These are phyloP conservation scores for Hortaea werneckii DNA, from an alignment of 2,329 filamentous ascomycete species.

Conservation along the genomic window DNA sequence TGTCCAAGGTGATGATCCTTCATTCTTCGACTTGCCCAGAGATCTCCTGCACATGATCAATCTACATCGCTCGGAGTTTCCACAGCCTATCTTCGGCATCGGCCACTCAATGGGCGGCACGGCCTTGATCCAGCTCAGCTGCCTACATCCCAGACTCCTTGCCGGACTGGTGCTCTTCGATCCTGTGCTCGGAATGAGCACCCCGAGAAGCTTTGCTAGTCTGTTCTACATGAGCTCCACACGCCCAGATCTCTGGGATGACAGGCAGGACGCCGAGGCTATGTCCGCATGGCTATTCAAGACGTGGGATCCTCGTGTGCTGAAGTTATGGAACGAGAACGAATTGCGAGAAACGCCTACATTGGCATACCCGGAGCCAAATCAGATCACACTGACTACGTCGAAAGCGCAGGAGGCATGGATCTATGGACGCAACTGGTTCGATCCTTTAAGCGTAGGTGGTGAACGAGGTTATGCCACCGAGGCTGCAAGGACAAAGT, in stretches of 20 bases:
- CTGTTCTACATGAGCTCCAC: conserved; percentile 28
- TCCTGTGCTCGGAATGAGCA: conserved; percentile 52
- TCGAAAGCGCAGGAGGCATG: conserved; percentile 77
- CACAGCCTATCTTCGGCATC: conserved; percentile 69
- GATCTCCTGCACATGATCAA: conserved; percentile 84
- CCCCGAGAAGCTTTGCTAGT: not conserved
- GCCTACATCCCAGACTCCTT: conserved; percentile 69
- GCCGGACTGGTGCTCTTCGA: conserved; percentile 66
- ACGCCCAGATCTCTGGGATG: conserved; percentile 72
- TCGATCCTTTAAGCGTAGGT: not conserved
- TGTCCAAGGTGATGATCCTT: conserved; percentile 29
- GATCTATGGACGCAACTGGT: conserved; percentile 40
- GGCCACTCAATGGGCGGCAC: conserved; percentile 77
- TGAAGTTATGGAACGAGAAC: conserved; percentile 58
- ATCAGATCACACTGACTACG: conserved; percentile 58
- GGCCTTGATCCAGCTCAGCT: conserved; percentile 47
- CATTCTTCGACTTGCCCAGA: conserved; percentile 74
- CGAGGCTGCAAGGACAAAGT: not conserved
- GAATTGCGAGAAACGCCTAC: conserved; percentile 63
- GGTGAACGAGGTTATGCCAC: not conserved
- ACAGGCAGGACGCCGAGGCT: conserved; percentile 49
- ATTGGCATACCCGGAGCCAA: conserved; percentile 36
- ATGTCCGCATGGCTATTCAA: conserved; percentile 19
- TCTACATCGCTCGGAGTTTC: conserved; percentile 65
- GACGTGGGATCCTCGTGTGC: conserved; percentile 68